Evolutionary conservation across 129 eudicot species (phyloP).

Genomic region (Apium graveolens): DNA sequence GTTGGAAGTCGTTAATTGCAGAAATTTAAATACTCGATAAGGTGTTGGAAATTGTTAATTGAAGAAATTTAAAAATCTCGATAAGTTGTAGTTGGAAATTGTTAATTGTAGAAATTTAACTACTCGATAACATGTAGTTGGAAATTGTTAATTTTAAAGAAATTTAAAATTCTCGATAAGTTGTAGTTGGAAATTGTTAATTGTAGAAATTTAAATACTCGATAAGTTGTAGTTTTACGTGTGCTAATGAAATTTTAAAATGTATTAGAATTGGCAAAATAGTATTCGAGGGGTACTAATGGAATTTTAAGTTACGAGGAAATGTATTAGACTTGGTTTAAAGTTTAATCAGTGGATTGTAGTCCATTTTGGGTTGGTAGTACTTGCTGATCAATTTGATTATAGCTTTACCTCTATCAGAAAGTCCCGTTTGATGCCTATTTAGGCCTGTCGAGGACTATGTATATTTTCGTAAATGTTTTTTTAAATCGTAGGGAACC

Average conservation of each 20-base stretch:
- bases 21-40: not conserved
- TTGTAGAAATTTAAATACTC: too few species aligned
- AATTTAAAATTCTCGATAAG: not conserved
- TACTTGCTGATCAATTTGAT: not conserved
- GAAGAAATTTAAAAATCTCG: not conserved
- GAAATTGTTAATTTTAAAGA: not conserved
- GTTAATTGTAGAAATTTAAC: not conserved
- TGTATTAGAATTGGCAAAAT: too few species aligned
- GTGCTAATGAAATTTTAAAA: too few species aligned
- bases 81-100: not conserved
- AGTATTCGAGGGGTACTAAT: not conserved
- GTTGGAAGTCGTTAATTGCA: not conserved
- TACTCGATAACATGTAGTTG: not conserved
- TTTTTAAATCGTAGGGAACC: too few species aligned
- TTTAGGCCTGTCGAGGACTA: not conserved
- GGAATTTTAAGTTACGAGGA: not conserved
- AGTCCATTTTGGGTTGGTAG: not conserved
- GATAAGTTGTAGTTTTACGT: not conserved
- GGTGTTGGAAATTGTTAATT: too few species aligned
- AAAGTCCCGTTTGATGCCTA: not conserved
- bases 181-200: not conserved
- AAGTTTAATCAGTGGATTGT: not conserved
- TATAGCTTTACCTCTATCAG: too few species aligned
- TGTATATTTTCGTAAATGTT: not conserved
- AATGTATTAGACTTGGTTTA: not conserved